phyloP scores from a whole-genome alignment of 139 green algal species.

The Chlorella sp. region DNA sequence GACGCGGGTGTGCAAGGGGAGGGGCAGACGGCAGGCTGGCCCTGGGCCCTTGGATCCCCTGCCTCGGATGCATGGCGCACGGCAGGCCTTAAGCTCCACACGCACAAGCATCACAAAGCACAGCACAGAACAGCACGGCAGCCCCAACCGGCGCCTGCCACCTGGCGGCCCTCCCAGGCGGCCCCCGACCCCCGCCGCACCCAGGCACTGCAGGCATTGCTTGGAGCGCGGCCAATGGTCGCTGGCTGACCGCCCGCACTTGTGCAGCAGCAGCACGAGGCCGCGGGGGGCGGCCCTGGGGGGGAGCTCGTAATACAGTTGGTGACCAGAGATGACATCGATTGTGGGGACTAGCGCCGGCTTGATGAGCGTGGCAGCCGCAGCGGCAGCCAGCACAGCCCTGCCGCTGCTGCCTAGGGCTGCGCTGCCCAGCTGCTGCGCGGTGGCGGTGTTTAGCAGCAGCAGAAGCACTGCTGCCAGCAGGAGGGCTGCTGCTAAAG shows the following conservation, averaged over 20 bases:
- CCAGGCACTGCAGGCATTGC: slow-evolving; percentile 1
- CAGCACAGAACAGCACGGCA: neutral
- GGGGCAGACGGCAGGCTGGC: too few relatives aligned
- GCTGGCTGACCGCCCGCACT: slow-evolving; percentile 10
- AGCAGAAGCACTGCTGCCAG: neutral
- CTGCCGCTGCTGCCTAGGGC: neutral
- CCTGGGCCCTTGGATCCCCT: too few relatives aligned
- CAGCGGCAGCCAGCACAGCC: neutral
- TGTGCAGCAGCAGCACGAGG: slow-evolving; percentile 25
- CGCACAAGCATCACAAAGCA: neutral
- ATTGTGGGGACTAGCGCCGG: neutral
- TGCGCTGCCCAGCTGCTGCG: neutral
- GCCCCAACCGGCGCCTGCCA: neutral
- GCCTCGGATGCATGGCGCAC: neutral
- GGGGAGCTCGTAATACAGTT: neutral
- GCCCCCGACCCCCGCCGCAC: neutral
- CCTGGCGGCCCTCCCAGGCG: neutral
- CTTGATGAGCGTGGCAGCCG: neutral
- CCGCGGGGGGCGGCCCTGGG: neutral
- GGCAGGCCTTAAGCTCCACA: neutral
- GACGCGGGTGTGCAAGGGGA: too few relatives aligned
- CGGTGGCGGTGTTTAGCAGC: neutral
- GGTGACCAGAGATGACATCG: neutral
- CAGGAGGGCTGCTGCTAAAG: neutral
- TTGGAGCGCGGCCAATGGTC: slow-evolving; percentile 17